Base-by-base conservation (phyloP, 768 basidiomycete genomes). In the Vararia minispora region DNA sequence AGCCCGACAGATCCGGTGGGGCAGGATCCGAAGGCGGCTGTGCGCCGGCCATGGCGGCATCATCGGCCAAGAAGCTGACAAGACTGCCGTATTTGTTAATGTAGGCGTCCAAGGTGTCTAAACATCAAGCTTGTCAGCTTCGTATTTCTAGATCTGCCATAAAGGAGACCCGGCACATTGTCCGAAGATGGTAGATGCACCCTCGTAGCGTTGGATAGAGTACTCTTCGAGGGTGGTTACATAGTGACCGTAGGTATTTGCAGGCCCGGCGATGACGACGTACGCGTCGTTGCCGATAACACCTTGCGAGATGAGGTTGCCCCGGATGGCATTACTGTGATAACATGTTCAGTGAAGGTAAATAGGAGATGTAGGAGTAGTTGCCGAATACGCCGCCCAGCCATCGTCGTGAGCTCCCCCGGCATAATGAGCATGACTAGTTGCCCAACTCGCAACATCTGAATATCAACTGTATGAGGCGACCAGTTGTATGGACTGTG, bases 391-490 rank as follows among this genome's bases (percentile, higher is more conserved):
- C 85, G 70, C 43, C 85, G 61, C 11, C 84, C 84, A 27, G 81
- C 67, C 85, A 87, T 87, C 3, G 85, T 88, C 5, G 84, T 87
- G 41, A 84, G 56, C 55, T 88, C 85, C 22, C 81, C 80, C 13
- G 83, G 81, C 50, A 85, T 71, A 46, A 84, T 67, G 41, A 84
- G 63, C 56, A 85, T 75, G 38, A 85, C 78, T 44, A 85, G 67
- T 42, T 82, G 77, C 28, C 85, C 85, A 24, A 79, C 66, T 27
- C 82, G 80, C 39, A 85, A 60, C 65, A 85, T 77, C 59, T 86
- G 85, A 33, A 85, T 64, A 50, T 83, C 74, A 32, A 86, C 82
- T 1, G 72, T 79, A 51, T 65, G 69, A 1, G 81, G 76, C 8
- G 78, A 67, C 86, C 85, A 87, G 39, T 72, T 65, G 52, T 88